phyloP scores from a whole-genome alignment of 768 basidiomycete genomes.

The Glaciozyma martinii region DNA sequence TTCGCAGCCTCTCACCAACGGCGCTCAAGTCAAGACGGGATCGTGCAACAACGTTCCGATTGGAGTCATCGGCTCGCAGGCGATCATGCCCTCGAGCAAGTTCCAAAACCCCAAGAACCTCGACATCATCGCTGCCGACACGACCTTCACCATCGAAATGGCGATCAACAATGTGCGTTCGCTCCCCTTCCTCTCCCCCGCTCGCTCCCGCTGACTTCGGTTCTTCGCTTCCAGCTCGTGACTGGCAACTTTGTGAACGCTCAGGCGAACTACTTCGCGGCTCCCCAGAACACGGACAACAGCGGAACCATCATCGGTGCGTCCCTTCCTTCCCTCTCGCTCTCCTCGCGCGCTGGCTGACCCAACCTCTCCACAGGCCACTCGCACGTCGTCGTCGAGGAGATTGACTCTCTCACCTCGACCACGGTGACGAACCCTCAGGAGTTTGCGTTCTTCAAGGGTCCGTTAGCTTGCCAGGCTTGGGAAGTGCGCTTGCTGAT shows the following conservation, averaged over 20 bases:
- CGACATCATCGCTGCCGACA: slow-evolving; percentile 45
- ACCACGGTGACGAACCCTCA: slow-evolving; percentile 48
- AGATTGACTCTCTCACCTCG: slow-evolving; percentile 44
- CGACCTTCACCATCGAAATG: slow-evolving; percentile 50
- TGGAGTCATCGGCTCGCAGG: slow-evolving; percentile 48
- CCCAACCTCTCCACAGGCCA: slow-evolving; percentile 33
- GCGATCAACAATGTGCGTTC: slow-evolving; percentile 39
- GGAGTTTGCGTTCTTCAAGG: slow-evolving; percentile 54
- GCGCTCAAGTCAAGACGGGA: slow-evolving; percentile 44
- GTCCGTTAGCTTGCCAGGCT: slow-evolving; percentile 22
- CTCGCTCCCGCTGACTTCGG: slow-evolving; percentile 39
- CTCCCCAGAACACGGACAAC: slow-evolving; percentile 50
- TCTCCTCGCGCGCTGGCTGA: neutral
- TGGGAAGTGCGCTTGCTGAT: neutral
- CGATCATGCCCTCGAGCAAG: slow-evolving; percentile 48
- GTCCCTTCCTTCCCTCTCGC: neutral
- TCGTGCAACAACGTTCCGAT: slow-evolving; percentile 57
- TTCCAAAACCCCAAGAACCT: slow-evolving; percentile 46
- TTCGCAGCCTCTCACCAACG: slow-evolving; percentile 48
- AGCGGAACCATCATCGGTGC: slow-evolving; percentile 49
- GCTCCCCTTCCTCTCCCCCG: neutral
- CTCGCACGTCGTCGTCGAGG: slow-evolving; percentile 54
- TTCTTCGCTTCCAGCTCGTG: slow-evolving; percentile 7
- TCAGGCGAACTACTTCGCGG: slow-evolving; percentile 37
- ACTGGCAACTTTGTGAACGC: slow-evolving; percentile 56